These are phyloP conservation scores for Tolypocladium amazonense DNA, from an alignment of 2,329 filamentous ascomycete species.

Conservation along the genomic window DNA sequence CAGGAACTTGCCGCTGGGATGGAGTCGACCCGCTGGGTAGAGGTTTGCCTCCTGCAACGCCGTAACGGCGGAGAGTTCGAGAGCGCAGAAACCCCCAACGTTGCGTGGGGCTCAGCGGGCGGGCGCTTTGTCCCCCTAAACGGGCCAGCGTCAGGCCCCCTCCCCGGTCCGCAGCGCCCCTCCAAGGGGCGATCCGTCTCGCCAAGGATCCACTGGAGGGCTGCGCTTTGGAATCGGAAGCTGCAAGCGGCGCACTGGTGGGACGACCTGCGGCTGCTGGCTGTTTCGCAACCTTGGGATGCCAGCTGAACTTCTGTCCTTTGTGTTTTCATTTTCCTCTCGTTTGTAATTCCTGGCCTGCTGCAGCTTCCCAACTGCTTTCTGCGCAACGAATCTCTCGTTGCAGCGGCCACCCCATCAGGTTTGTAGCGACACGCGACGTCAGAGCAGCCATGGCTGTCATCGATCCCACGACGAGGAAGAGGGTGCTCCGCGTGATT, in stretches of 20 bases:
- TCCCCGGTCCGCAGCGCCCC: background rate
- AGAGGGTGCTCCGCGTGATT: conserved; percentile 75
- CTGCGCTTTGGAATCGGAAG: background rate
- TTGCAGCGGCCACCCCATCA: background rate
- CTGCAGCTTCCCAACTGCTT: background rate
- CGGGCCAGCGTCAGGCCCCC: background rate
- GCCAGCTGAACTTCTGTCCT: background rate
- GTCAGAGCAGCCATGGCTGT: conserved; percentile 22
- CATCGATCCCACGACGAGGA: conserved; percentile 50
- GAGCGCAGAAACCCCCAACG: background rate
- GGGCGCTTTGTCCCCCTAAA: background rate
- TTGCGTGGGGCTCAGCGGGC: background rate
- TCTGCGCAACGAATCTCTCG: background rate
- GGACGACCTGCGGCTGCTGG: background rate
- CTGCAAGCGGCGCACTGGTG: background rate
- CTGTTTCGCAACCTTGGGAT: background rate
- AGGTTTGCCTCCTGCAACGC: no score
- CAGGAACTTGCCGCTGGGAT: background rate
- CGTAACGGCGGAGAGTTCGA: no score
- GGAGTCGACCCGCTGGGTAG: background rate
- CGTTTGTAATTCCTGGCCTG: background rate
- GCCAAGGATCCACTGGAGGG: background rate
- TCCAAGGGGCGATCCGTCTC: no score
- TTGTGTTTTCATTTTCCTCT: background rate
- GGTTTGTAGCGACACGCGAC: background rate